Evolutionary conservation across 2,329 filamentous ascomycete species (phyloP), one percentile per base, ranked within the genome.

Genomic region (Colletotrichum sp.): DNA sequence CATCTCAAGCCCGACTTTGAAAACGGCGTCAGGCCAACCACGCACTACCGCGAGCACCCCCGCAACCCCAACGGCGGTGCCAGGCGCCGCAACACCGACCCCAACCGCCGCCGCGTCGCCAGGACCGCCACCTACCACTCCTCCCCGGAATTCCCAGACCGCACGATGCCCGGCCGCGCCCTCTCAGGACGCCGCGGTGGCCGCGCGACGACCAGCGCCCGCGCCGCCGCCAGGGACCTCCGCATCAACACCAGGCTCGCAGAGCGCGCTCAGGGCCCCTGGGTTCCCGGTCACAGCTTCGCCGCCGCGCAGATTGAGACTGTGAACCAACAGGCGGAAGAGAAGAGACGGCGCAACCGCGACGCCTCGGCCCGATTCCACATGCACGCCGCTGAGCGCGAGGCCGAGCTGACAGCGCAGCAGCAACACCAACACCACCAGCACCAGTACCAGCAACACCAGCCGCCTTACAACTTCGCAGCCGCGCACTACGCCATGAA

Each of bases 11-110:
- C 92, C 1, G 92, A 93, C 83, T 95, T 95, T 0, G 86, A 85
- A 24, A 86, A 94, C 28, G 95, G 95, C 30, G 94, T 98, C 66
- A 92, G 96, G 84, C 96, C 95, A 75, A 99, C 96, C 1, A 98
- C 96, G 2, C 88, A 94, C 78, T 96, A 95, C 83, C 73, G 73
- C 28, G 55, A 32, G n/a, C 30, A 18, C 21, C 44, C 59, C 28
- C 73, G 73, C 44, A 30, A 26, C 49, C 76, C 62, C 78, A n/a
- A 12, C 44, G 49, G 44, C 49, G 24, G 44, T 52, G 10, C 44
- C n/a, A 52, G 28, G 15, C 71, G 57, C 66, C 68, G 60, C 76
- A 65, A 65, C 34, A 73, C 24, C 60, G 52, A 57, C 69, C 15
- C 36, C 18, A 28, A 77, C 26, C 71, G 72, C 71, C 65, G 30